Base-by-base conservation (phyloP, 306 rosid genomes). In the Cyclanthera cordifolia region DNA sequence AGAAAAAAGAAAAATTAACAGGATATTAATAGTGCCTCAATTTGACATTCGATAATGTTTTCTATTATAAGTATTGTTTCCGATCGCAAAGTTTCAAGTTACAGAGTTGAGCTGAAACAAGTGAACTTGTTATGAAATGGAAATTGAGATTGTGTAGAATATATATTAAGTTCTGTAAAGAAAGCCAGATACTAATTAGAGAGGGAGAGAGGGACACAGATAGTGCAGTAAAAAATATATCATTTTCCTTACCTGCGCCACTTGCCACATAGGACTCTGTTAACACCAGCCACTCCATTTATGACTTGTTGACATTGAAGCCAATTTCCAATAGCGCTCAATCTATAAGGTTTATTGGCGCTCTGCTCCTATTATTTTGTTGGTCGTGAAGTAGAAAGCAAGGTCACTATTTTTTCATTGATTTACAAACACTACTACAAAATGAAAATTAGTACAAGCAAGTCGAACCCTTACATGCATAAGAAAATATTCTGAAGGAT, bases 301-400 rank as follows among this genome's bases (percentile, higher is more conserved):
- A 83, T 70, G 73, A 83, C 79, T 72, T 75, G 86, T 37, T 53
- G 89, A 72, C 98, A 92, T 81, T 89, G 96, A 83, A 92, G 86
- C 95, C 98, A 92, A 75, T 92, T 92, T 68, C 88, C 80, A 59
- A 87, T 79, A 53, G 95, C 73, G 75, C 84, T 47, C 27, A 53
- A 28, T 74, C 72, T 76, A 59, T 66, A 67, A 54, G 82, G 76
- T 78, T 68, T 85, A 69, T 55, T 72, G 72, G 49, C 7, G 57
- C 73, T 76, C 75, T 30, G 77, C 77, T 75, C 92, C 97, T 92
- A 77, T 48, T 10, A 6, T 72, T 72, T 63, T 48, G 45, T 47
- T 25, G 63, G 58, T 46, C 9, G 5, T 51, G 59, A 60, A n/a
- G 20, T 23, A 47, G 32, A 60, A 49, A 43, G 49, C 1, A 20